phyloP scores from a whole-genome alignment of 345 rosid genomes.

The Hypericum androsaemum region DNA sequence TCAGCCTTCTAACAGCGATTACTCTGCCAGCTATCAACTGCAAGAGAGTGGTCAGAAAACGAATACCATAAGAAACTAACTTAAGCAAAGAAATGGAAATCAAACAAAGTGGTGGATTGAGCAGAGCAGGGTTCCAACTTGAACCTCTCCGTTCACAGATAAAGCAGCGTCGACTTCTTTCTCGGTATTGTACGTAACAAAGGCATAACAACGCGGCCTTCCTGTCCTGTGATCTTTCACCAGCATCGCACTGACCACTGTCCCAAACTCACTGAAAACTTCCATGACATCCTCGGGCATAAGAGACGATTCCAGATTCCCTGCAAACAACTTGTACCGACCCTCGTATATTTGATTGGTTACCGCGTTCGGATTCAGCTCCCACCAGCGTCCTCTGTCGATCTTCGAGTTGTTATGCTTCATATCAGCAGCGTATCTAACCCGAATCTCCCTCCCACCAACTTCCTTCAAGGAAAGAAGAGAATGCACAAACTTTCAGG shows the following conservation, averaged over 20 bases:
- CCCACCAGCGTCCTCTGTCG: slow-evolving; percentile 12
- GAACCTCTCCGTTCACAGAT: slow-evolving; percentile 40
- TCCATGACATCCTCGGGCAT: slow-evolving; percentile 44
- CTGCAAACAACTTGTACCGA: slow-evolving; percentile 45
- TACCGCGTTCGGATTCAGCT: slow-evolving; percentile 34
- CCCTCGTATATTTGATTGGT: slow-evolving; percentile 37
- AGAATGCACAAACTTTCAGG: too few species aligned
- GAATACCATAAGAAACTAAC: too few species aligned
- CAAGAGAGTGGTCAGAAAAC: too few species aligned
- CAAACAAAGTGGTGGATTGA: too few species aligned
- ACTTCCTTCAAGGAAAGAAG: slow-evolving; percentile 37
- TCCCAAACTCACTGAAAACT: slow-evolving; percentile 43
- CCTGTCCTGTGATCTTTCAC: slow-evolving; percentile 47
- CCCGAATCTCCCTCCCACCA: slow-evolving; percentile 57
- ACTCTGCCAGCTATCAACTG: too few species aligned
- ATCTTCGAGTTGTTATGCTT: slow-evolving; percentile 8
- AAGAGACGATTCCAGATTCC: slow-evolving; percentile 41
- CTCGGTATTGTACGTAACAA: slow-evolving; percentile 35
- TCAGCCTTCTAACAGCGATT: too few species aligned
- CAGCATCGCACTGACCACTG: slow-evolving; percentile 46
- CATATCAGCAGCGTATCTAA: slow-evolving; percentile 40
- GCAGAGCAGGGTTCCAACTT: slow-evolving; percentile 16
- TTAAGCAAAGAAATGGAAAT: too few species aligned
- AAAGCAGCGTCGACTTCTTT: slow-evolving; percentile 48
- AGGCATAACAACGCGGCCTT: slow-evolving; percentile 40